Percentiles rank a stretch among this genome's conserved stretches.
These are phyloP conservation scores for Blastobotrys chiropterorum DNA, from an alignment of 805 yeast genomes.

Conservation along the genomic window DNA sequence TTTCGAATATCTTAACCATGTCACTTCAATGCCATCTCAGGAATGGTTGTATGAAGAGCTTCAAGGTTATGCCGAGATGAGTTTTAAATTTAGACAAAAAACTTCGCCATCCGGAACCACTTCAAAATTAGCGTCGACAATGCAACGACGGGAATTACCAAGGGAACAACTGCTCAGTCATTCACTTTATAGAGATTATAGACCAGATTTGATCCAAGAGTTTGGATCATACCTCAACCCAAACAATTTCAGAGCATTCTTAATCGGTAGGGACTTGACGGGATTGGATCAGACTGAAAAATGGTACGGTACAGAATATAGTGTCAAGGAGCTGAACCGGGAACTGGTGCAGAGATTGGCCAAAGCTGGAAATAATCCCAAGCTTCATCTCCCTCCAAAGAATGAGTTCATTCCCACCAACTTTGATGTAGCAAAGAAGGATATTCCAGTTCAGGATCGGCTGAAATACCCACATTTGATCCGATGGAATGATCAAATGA, in stretches of 20 bases:
- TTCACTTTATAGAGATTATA: conserved; percentile 51
- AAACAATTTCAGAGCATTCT: conserved; percentile 52
- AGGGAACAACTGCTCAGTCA: conserved; percentile 55
- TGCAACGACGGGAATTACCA: conserved; percentile 60
- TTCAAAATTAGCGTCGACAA: conserved; percentile 52
- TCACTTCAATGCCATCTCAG: conserved; percentile 55
- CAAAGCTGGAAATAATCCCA: conserved; percentile 24
- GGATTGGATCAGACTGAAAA: conserved; percentile 51
- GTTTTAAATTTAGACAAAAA: conserved; percentile 79
- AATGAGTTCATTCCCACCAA: conserved; percentile 80
- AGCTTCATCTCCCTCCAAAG: conserved; percentile 57
- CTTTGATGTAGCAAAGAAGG: conserved; percentile 51
- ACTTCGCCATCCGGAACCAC: conserved; percentile 65
- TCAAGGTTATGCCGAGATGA: conserved; percentile 56
- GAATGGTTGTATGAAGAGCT: conserved; percentile 79
- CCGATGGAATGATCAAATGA: conserved; percentile 42
- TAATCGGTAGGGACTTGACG: conserved; percentile 48
- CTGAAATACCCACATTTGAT: conserved; percentile 57
- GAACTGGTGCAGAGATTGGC: conserved; percentile 34
- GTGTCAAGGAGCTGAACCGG: conserved; percentile 39
- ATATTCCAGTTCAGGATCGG: conserved; percentile 31
- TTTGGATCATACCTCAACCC: conserved; percentile 47
- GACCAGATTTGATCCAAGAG: conserved; percentile 46
- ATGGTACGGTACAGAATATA: conserved; percentile 90
- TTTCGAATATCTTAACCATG: conserved; percentile 69